Conservation (phyloP, 2,329 filamentous ascomycete genomes). For the Aspergillus carbonarius region DNA sequence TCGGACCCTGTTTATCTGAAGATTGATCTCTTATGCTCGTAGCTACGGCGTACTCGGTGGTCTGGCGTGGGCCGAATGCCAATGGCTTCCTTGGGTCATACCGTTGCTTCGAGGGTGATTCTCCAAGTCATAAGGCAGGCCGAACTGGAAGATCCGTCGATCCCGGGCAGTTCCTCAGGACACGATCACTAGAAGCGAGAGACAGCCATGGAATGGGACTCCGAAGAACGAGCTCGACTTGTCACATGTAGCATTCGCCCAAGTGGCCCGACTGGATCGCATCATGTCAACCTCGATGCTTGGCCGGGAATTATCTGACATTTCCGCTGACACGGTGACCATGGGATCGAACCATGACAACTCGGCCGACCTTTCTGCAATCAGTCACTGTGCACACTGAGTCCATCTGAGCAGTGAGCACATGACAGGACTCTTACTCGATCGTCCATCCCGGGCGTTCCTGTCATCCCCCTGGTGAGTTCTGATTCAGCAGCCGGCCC, state of each 20-base stretch:
- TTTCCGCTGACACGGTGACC: neutral
- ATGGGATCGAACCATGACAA: neutral
- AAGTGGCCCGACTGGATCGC: neutral
- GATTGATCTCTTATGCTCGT: neutral
- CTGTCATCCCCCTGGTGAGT: neutral
- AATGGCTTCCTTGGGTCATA: neutral
- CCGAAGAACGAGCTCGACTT: neutral
- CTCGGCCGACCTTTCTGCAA: neutral
- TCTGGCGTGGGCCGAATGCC: neutral
- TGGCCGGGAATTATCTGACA: neutral
- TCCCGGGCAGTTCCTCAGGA: neutral
- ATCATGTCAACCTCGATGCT: neutral
- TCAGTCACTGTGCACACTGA: no score
- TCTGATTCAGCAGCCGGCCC: neutral
- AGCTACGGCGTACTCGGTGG: neutral
- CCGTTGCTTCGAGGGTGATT: neutral
- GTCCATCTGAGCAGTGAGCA: no score
- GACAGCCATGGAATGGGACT: neutral
- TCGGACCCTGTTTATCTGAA: neutral
- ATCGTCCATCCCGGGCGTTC: neutral
- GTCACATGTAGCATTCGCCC: neutral
- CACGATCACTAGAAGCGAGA: neutral
- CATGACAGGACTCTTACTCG: neutral
- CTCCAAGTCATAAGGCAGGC: neutral
- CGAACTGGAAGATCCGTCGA: neutral